phyloP scores from a whole-genome alignment of 306 rosid genomes.

The Pachyrhizus erosus region DNA sequence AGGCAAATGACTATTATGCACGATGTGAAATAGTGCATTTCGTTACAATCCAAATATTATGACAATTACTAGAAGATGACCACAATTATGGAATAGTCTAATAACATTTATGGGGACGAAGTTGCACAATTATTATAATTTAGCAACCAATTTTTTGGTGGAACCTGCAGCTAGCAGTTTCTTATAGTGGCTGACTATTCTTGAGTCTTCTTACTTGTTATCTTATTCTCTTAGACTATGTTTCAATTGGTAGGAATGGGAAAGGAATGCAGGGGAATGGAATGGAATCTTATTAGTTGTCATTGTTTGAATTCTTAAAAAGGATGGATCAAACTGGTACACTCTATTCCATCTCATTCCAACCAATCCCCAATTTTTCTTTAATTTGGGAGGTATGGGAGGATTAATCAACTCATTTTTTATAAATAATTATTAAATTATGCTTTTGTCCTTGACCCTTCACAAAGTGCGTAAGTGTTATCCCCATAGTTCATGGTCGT shows the following conservation, averaged over 20 bases:
- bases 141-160: not conserved
- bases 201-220: not conserved
- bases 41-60: not conserved
- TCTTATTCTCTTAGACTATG: not conserved
- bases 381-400: not conserved
- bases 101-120: not conserved
- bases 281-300: not conserved
- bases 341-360: not conserved
- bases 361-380: not conserved
- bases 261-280: not conserved
- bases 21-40: not conserved
- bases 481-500: not conserved
- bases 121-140: not conserved
- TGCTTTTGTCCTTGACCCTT: not conserved
- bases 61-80: not conserved
- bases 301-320: not conserved
- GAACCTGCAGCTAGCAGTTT: not conserved
- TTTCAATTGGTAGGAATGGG: not conserved
- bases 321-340: not conserved
- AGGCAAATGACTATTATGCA: not conserved
- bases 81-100: not conserved
- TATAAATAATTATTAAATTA: not conserved
- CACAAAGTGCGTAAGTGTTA: not conserved
- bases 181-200: not conserved
- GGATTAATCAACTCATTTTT: not conserved